Evolutionary conservation across 192 early-diverging fungal genomes (phyloP), one percentile per base, ranked within the genome.

Genomic region (Oehlia diaphana): DNA sequence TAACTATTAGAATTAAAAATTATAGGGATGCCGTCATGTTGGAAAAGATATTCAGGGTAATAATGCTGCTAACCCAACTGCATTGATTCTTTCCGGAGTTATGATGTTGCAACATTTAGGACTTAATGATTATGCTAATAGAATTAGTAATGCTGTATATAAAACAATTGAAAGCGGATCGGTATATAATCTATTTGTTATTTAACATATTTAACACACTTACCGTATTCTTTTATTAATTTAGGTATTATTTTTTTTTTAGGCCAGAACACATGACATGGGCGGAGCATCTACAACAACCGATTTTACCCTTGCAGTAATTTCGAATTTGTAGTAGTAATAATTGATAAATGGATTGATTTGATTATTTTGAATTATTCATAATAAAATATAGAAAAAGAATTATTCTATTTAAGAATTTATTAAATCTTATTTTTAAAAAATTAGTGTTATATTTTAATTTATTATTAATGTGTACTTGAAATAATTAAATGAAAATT

Each of bases 101-200:
- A 93, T 96, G 91, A 95, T 99, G 95, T 90, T 99, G 76, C 94
- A 96, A 84, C 97, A 97, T 87, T 86, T 99, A 73, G 92, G 93
- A 83, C 92, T 98, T 78, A 88, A 92, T 84, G 90, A 94, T 66
- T 89, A 97, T 81, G 98, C 98, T 76, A 92, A 94, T 87, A 91
- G 90, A 81, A 99, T 99, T 83, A 93, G 93, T 82, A 90, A 89
- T 64, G 96, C 98, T 47, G 90, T 99, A 74, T 89, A 89, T 85
- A 92, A 95, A 90, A 96, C 96, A 68, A 92, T 99, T 78, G 84
- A 91, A 80, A 85, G 90, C 74, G 94, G 94, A 80, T 84, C 89
- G 77, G 89, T 89, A 82, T 81, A 81, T 78, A n/a, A 69, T 37
- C 9, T 14, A 31, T 31, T 31, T 31, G 31, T 31, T 31, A 31